Evolutionary conservation across 805 yeast species (phyloP).

Genomic region (Zygotorulaspora sp.): DNA sequence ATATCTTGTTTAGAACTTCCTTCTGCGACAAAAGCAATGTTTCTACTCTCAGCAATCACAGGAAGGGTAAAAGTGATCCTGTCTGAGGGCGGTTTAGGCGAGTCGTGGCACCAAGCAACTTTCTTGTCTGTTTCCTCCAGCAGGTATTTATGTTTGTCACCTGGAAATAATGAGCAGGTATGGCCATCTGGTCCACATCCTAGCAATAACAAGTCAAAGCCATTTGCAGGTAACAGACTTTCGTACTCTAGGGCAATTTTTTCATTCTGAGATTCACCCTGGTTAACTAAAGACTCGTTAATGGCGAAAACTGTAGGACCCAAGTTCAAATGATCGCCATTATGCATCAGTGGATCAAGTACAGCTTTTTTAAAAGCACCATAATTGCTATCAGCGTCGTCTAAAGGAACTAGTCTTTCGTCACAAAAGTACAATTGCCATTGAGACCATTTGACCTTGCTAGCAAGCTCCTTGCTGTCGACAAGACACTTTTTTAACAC

Average conservation of each 20-base stretch:
- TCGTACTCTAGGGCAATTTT: slow-evolving; percentile 64
- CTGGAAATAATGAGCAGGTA: slow-evolving; percentile 90
- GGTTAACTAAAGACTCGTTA: slow-evolving; percentile 55
- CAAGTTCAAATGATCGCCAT: slow-evolving; percentile 36
- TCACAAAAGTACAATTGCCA: slow-evolving; percentile 87
- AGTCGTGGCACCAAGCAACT: slow-evolving; percentile 67
- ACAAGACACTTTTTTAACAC: slow-evolving; percentile 61
- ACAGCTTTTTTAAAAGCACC: slow-evolving; percentile 69
- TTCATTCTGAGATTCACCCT: slow-evolving; percentile 47
- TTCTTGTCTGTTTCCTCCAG: slow-evolving; percentile 42
- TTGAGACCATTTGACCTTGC: slow-evolving; percentile 55
- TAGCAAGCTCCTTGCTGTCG: slow-evolving; percentile 44
- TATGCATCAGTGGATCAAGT: slow-evolving; percentile 43
- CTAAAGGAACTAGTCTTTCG: slow-evolving; percentile 82
- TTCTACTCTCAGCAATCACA: slow-evolving; percentile 45
- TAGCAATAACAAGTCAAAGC: slow-evolving; percentile 61
- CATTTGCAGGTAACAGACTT: slow-evolving; percentile 44
- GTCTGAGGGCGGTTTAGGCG: slow-evolving; percentile 93
- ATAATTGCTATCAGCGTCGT: slow-evolving; percentile 79
- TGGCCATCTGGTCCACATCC: slow-evolving; percentile 98
- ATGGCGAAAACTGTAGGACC: slow-evolving; percentile 64
- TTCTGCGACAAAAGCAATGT: slow-evolving; percentile 79
- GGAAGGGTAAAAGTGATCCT: slow-evolving; percentile 87
- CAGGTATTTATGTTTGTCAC: slow-evolving; percentile 53
- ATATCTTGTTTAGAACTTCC: slow-evolving; percentile 79